Evolutionary conservation across 2,329 filamentous ascomycete species (phyloP).

Genomic region (Colletotrichum theobromicola): DNA sequence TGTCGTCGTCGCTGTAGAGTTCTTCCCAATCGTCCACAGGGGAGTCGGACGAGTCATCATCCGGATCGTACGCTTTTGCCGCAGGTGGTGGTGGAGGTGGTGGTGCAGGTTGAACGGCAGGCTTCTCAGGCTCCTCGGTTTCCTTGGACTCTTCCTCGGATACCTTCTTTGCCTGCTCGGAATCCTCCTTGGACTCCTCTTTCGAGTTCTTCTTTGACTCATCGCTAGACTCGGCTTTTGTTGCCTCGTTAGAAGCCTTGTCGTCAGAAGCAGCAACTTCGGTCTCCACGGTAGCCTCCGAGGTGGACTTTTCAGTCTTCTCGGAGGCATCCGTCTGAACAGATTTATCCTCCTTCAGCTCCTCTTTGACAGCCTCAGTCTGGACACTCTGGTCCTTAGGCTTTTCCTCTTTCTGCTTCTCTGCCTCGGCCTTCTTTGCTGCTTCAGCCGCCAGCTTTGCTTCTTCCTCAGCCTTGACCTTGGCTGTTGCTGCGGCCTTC

Average conservation of each 20-base stretch:
- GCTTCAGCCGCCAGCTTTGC: slow-evolving; percentile 29
- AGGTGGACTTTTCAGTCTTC: neutral
- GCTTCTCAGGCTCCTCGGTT: slow-evolving; percentile 5
- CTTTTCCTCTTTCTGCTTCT: slow-evolving; percentile 27
- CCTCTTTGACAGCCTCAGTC: slow-evolving; percentile 7
- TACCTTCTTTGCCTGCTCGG: neutral
- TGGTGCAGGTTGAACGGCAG: slow-evolving; percentile 17
- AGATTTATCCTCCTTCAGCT: neutral
- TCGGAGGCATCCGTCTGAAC: slow-evolving; percentile 10
- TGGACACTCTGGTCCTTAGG: slow-evolving; percentile 10
- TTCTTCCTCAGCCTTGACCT: slow-evolving; percentile 32
- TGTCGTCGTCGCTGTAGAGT: slow-evolving; percentile 64
- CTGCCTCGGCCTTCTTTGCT: slow-evolving; percentile 29
- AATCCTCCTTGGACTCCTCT: neutral
- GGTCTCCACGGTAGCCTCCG: neutral
- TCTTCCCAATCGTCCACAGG: slow-evolving; percentile 65
- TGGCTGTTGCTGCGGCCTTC: slow-evolving; percentile 20
- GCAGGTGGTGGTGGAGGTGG: neutral
- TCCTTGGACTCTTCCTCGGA: slow-evolving; percentile 12
- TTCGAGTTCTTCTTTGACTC: neutral
- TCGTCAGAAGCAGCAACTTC: neutral
- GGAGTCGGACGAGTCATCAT: slow-evolving; percentile 63
- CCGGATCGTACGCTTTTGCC: slow-evolving; percentile 38
- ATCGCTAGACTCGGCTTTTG: neutral
- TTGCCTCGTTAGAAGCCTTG: neutral